Evolutionary conservation across 140 eudicot genomes (phyloP).

Genomic region (Oenanthe javanica): DNA sequence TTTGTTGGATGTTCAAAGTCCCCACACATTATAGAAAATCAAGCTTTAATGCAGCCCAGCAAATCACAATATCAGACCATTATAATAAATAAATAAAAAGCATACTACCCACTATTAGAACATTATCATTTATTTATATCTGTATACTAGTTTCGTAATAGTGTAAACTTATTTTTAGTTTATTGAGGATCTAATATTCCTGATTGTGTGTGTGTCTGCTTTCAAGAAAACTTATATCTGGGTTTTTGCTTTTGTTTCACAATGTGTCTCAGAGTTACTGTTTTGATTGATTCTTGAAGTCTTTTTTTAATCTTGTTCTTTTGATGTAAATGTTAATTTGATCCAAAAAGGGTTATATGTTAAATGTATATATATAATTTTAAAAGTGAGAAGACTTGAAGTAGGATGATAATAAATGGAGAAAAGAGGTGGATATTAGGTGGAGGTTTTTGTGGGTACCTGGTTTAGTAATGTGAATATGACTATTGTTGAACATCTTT

Average conservation of each 20-base stretch:
- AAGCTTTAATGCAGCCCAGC: neutral
- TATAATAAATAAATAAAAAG: no score
- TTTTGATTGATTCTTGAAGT: neutral
- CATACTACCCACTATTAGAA: neutral
- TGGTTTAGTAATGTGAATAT: conserved; percentile 2
- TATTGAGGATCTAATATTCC: conserved; percentile 1
- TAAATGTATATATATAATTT: neutral
- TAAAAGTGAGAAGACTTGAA: neutral
- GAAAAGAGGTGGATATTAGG: neutral
- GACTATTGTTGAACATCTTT: neutral
- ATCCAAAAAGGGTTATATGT: conserved; percentile 27
- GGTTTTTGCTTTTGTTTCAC: conserved; percentile 15
- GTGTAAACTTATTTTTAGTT: neutral
- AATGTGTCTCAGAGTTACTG: conserved; percentile 4
- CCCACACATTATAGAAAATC: neutral
- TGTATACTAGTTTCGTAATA: neutral
- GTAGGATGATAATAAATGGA: neutral
- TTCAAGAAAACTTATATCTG: neutral
- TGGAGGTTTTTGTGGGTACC: neutral
- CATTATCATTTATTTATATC: neutral
- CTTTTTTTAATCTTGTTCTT: neutral
- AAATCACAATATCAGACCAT: neutral
- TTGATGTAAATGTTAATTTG: conserved; percentile 22
- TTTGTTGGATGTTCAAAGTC: neutral
- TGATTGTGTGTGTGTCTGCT: neutral